Evolutionary conservation across 768 basidiomycete genomes (phyloP).

Genomic region (Rhodosporidiobolus odoratus): DNA sequence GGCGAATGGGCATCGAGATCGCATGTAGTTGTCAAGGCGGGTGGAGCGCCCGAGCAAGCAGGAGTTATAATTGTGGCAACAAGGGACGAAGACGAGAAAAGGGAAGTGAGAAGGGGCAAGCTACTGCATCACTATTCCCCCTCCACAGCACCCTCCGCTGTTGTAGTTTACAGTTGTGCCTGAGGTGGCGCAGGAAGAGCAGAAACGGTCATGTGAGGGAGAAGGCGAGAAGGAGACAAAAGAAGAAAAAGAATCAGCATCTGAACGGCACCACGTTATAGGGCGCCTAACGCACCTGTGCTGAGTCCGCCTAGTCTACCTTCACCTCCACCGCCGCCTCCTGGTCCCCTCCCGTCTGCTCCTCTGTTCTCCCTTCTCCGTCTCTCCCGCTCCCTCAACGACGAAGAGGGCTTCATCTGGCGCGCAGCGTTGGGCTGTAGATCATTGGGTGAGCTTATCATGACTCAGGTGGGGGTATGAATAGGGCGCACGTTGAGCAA

Average conservation of each 20-base stretch:
- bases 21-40: not conserved
- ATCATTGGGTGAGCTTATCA: not conserved
- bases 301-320: not conserved
- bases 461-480: not conserved
- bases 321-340: not conserved
- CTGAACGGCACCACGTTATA: no score
- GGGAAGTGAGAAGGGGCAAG: not conserved
- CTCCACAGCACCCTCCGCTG: not conserved
- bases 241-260: not conserved
- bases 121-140: not conserved
- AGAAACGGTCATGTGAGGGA: no score
- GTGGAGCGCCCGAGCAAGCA: not conserved
- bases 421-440: not conserved
- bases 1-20: no score
- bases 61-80: not conserved
- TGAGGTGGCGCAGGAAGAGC: no score
- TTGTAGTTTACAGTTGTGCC: not conserved
- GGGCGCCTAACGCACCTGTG: no score
- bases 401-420: not conserved
- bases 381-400: not conserved
- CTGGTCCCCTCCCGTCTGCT: not conserved
- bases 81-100: not conserved
- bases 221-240: no score
- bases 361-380: not conserved
- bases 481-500: slow-evolving; percentile 8